phyloP scores from a whole-genome alignment of 163 green algal genomes.

The Volvox carteri region DNA sequence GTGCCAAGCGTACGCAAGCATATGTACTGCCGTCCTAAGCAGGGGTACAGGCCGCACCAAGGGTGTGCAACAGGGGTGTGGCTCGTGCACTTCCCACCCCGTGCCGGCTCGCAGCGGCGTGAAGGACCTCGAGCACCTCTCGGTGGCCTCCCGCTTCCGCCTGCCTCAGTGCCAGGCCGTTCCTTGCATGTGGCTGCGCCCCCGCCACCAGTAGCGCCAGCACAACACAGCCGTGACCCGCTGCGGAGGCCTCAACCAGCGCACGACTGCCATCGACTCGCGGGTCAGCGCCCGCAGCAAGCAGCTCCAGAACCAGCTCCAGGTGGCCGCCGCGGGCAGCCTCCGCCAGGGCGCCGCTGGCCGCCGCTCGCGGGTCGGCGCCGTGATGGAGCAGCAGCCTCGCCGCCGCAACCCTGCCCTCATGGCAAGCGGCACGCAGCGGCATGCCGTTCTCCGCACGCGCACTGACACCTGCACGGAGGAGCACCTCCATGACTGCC shows the following conservation, averaged over 20 bases:
- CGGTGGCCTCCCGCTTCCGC: not conserved
- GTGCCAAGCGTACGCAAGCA: too few species aligned
- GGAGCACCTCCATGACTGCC: not conserved
- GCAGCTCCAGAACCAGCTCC: conserved; percentile 31
- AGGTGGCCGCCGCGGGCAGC: conserved; percentile 28
- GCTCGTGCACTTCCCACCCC: too few species aligned
- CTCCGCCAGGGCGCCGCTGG: conserved; percentile 31
- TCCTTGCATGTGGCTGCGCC: not conserved
- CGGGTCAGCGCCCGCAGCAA: conserved; percentile 18
- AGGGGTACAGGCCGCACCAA: not conserved
- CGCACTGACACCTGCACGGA: conserved; percentile 14
- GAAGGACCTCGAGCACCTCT: conserved; percentile 5
- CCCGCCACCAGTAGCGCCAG: conserved; percentile 43
- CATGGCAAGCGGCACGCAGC: conserved; percentile 25
- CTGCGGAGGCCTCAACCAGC: conserved; percentile 28
- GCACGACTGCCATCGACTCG: conserved; percentile 17
- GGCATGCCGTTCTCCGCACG: conserved; percentile 41
- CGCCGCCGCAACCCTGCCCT: not conserved
- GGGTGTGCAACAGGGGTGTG: not conserved
- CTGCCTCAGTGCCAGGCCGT: not conserved
- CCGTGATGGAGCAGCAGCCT: conserved; percentile 22
- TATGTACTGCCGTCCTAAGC: too few species aligned
- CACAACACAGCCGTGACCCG: not conserved
- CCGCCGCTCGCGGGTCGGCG: conserved; percentile 28
- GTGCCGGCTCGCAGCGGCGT: not conserved